Evolutionary conservation across 768 basidiomycete species (phyloP).

Genomic region (Dacryopinax primogenitus): DNA sequence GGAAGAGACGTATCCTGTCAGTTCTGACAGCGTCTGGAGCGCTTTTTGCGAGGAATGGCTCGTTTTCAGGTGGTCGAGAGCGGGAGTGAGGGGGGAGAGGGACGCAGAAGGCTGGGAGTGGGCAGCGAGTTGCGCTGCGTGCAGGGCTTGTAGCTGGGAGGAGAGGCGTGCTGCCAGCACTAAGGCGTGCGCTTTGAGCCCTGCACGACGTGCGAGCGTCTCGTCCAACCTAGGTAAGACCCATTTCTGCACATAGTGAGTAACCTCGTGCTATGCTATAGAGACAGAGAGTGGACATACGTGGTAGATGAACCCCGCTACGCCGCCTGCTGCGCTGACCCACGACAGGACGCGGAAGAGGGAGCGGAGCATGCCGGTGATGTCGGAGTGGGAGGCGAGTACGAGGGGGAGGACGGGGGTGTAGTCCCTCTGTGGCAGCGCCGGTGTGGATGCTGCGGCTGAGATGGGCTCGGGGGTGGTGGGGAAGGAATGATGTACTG

Average conservation of each 20-base stretch:
- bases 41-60: not conserved
- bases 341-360: not conserved
- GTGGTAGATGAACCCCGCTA: not conserved
- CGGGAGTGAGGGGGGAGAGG: not conserved
- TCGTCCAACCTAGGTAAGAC: not conserved
- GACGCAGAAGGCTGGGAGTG: not conserved
- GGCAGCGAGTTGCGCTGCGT: not conserved
- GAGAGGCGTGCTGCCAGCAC: not conserved
- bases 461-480: constrained; percentile 4
- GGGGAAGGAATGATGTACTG: constrained; percentile 15
- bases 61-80: not conserved
- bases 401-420: constrained; percentile 1
- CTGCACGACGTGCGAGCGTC: constrained; percentile 5
- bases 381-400: not conserved
- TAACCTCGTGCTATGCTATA: not conserved
- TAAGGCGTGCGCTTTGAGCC: not conserved
- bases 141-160: not conserved
- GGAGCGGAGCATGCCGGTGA: not conserved
- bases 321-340: not conserved
- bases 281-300: not conserved
- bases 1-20: not conserved
- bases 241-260: not conserved
- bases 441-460: not conserved
- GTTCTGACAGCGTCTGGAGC: not conserved
- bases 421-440: not conserved